Percentiles rank a stretch among this genome's conserved stretches.
phyloP scores from a whole-genome alignment of 345 rosid genomes.

The Hibiscus trionum region DNA sequence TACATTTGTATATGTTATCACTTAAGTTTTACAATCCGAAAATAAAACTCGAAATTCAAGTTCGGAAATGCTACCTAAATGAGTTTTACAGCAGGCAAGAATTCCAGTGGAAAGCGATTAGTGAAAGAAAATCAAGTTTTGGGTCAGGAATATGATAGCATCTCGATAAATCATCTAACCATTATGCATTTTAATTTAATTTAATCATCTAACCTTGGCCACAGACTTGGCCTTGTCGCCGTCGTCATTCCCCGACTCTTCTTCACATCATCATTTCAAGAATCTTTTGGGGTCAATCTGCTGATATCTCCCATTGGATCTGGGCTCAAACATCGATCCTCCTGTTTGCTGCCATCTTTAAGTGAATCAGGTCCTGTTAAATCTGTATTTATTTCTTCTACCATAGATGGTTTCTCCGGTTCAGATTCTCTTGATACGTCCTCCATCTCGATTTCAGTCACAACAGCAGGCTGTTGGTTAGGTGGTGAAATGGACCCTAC shows the following conservation, averaged over 20 bases:
- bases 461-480: conserved; percentile 4
- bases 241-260: conserved; percentile 12
- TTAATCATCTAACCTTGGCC: not conserved
- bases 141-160: not conserved
- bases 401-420: not conserved
- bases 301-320: not conserved
- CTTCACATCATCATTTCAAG: conserved; percentile 1
- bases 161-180: not conserved
- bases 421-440: conserved; percentile 5
- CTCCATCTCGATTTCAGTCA: conserved; percentile 19
- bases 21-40: too few species aligned
- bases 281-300: conserved; percentile 1
- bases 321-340: conserved; percentile 1
- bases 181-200: not conserved
- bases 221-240: conserved; percentile 1
- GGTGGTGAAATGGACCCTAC: conserved; percentile 13
- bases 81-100: not conserved
- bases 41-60: too few species aligned
- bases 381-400: not conserved
- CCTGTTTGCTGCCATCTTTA: not conserved
- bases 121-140: not conserved
- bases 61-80: too few species aligned
- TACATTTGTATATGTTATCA: too few species aligned
- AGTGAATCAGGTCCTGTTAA: not conserved
- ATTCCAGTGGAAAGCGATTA: not conserved